Percentiles rank a stretch among this genome's conserved stretches.
phyloP scores from a whole-genome alignment of 495 filamentous ascomycete genomes.

The Elasticomyces elasticus region DNA sequence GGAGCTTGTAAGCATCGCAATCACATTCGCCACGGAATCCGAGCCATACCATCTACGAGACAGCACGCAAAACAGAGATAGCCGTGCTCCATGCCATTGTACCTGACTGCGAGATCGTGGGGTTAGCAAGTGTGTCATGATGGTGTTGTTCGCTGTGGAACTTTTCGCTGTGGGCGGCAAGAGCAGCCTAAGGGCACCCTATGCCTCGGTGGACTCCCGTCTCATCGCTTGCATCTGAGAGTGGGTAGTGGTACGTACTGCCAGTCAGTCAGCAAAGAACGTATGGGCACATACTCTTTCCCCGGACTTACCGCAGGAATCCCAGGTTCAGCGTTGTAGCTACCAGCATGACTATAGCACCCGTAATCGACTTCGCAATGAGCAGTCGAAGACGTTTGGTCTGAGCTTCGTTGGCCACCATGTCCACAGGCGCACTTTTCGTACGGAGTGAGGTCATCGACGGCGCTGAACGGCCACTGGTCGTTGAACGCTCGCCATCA shows the following conservation, averaged over 20 bases:
- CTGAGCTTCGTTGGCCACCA: not conserved
- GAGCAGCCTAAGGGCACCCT: no score
- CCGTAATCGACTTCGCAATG: constrained; percentile 3
- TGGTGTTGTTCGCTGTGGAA: no score
- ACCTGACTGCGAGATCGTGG: constrained; percentile 22
- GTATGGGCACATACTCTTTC: no score
- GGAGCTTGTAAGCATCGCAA: not conserved
- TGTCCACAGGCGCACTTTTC: not conserved
- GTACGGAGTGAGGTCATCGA: not conserved
- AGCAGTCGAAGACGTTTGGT: not conserved
- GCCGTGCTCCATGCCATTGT: constrained; percentile 27
- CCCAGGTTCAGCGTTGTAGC: not conserved
- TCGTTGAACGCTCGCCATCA: not conserved
- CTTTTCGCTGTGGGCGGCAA: no score
- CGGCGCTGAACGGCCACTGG: not conserved
- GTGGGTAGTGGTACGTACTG: no score
- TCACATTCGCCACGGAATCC: not conserved
- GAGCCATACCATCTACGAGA: constrained; percentile 30
- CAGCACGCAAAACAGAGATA: constrained; percentile 35
- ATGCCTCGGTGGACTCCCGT: no score
- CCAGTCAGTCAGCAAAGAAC: no score
- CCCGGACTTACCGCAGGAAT: no score
- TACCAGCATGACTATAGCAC: constrained; percentile 22
- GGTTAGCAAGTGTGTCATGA: no score
- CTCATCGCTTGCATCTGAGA: no score